Base-by-base conservation (phyloP, 768 basidiomycete genomes). In the Pseudohyphozyma bogoriensis region DNA sequence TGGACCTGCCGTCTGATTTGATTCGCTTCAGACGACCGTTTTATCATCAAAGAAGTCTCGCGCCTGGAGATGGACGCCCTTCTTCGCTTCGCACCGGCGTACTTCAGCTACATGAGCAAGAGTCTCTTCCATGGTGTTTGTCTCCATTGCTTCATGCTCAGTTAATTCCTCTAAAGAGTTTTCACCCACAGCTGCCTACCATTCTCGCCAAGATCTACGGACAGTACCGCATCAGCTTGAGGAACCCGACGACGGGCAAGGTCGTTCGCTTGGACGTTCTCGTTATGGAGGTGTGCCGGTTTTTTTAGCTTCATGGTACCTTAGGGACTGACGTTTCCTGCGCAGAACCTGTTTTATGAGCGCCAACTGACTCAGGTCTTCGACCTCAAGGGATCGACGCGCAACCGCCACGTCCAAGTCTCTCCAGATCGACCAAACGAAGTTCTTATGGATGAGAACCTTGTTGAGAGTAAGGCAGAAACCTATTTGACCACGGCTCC, bases 61-160 rank as follows among this genome's bases (percentile, higher is more conserved):
- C 80, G 82, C 59, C 79, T 87, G 33, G 95, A 99, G 70, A 76
- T 96, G 66, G 89, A 93, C 72, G 88, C 89, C 0, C 87, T 97
- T 83, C 89, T 92, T 67, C 88, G 86, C 0, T 97, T 99, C 74
- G 93, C 90, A 18, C 95, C 93, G 0, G 86, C 89, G 2, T 99
- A 99, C 73, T 97, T 99, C 69, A 87, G 92, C 63, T 99, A 97
- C 72, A 92, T 96, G 85, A 87, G 89, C 1, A 89, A 87, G n/a
- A 87, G 90, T 3, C 83, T 95, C 20, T 81, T 83, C 54, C 84
- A 85, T 39, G 83, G 87, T 66, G 91, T 92, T 36, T 59, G 85
- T 26, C n/a, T 76, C 13, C 44, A 15, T 9, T 1, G 4, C 9
- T 35, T 40, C 2, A 4, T 44, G 18, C 22, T 18, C 3, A 4